phyloP scores from a whole-genome alignment of 768 basidiomycete genomes.

The Leccinum ochraceum region DNA sequence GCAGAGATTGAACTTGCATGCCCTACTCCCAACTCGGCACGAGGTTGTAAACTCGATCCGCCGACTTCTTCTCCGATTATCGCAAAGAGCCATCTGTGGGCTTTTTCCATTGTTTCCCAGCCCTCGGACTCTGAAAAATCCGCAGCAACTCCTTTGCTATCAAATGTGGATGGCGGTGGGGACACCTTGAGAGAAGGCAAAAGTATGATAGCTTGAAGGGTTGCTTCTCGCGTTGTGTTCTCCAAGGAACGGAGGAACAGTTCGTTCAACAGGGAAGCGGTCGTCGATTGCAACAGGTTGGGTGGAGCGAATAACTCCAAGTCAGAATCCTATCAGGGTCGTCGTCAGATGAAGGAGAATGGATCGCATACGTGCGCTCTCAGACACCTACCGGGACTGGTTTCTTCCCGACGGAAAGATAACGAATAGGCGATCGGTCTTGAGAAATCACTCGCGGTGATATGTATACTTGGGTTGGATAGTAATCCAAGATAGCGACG shows the following conservation, averaged over 20 bases:
- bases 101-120: conserved; percentile 38
- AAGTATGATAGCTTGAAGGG: conserved; percentile 37
- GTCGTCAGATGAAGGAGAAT: conserved; percentile 1
- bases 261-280: conserved; percentile 50
- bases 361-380: not conserved
- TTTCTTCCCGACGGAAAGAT: conserved; percentile 39
- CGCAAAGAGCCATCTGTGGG: conserved; percentile 39
- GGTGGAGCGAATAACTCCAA: conserved; percentile 50
- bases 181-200: conserved; percentile 49
- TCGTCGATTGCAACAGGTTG: conserved; percentile 55
- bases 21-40: conserved; percentile 15
- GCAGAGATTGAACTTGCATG: not conserved
- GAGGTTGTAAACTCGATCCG: conserved; percentile 7
- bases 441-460: conserved; percentile 34
- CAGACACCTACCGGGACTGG: conserved; percentile 11
- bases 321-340: conserved; percentile 31
- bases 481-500: conserved; percentile 52
- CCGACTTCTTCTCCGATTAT: conserved; percentile 30
- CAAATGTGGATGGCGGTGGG: conserved; percentile 41
- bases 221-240: not conserved
- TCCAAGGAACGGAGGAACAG: conserved; percentile 16
- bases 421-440: conserved; percentile 53
- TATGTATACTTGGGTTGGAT: conserved; percentile 51
- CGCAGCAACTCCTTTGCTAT: conserved; percentile 26
- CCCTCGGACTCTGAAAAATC: conserved; percentile 30